Conservation (phyloP, 2,329 filamentous ascomycete species). For the Fusarium hainanense region DNA sequence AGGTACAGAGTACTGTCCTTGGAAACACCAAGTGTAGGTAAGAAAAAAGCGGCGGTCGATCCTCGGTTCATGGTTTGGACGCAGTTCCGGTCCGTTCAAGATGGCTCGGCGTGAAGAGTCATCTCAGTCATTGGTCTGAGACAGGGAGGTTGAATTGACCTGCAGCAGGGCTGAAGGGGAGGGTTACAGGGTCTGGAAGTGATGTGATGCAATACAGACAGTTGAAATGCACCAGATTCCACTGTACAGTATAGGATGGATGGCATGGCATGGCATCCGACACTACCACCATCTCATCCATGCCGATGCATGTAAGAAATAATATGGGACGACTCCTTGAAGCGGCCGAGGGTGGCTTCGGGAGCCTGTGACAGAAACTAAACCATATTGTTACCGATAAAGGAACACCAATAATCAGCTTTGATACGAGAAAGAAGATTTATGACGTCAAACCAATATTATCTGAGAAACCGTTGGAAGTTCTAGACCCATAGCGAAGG, state of each 20-base stretch:
- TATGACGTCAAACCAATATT: conserved; percentile 6
- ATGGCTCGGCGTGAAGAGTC: conserved; percentile 46
- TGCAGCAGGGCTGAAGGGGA: conserved; percentile 46
- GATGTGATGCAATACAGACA: conserved; percentile 25
- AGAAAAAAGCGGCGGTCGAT: conserved; percentile 17
- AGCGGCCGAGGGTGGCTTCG: conserved; percentile 18
- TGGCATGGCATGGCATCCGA: not conserved
- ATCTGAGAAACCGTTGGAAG: not conserved
- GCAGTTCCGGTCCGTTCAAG: conserved; percentile 29
- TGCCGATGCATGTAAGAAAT: conserved; percentile 14
- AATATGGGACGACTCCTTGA: not conserved
- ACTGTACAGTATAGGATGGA: conserved; percentile 1
- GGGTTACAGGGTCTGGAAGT: conserved; percentile 29
- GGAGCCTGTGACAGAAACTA: conserved; percentile 21
- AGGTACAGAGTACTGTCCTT: not conserved
- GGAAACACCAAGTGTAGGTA: not conserved
- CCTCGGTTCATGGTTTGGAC: conserved; percentile 18
- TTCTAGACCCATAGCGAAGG: conserved; percentile 3
- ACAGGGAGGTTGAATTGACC: conserved; percentile 41
- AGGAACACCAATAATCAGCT: conserved; percentile 5
- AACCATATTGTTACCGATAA: conserved; percentile 8
- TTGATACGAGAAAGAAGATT: not conserved
- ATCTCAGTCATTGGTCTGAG: conserved; percentile 43
- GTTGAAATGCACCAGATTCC: conserved; percentile 18
- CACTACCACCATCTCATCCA: not conserved